These are phyloP conservation scores for Citrus glauca DNA, from an alignment of 345 rosid species.

Conservation along the genomic window DNA sequence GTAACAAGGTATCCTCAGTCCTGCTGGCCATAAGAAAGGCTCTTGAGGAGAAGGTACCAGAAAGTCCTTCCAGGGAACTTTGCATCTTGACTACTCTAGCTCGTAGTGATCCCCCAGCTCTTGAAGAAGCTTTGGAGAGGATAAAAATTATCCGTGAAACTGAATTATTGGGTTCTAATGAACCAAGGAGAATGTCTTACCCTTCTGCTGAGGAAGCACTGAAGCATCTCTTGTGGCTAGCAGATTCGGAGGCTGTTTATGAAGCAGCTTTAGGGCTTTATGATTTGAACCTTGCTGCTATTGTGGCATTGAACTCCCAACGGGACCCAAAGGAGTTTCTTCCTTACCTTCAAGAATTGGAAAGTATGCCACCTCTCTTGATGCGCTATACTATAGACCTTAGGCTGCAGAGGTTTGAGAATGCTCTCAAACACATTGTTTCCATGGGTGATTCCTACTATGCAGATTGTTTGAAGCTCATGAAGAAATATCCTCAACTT, in stretches of 20 bases:
- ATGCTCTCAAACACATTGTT: slow-evolving; percentile 81
- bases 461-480: slow-evolving; percentile 67
- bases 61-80: slow-evolving; percentile 88
- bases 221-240: slow-evolving; percentile 93
- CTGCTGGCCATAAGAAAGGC: slow-evolving; percentile 78
- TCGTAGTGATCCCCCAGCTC: slow-evolving; percentile 86
- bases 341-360: slow-evolving; percentile 88
- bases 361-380: slow-evolving; percentile 55
- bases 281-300: slow-evolving; percentile 95
- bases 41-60: slow-evolving; percentile 71
- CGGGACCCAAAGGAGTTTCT: slow-evolving; percentile 97
- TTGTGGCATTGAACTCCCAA: slow-evolving; percentile 94
- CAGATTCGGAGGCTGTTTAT: slow-evolving; percentile 88
- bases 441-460: slow-evolving; percentile 72
- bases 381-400: slow-evolving; percentile 88
- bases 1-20: slow-evolving; percentile 72
- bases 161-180: slow-evolving; percentile 66
- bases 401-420: slow-evolving; percentile 69
- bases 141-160: slow-evolving; percentile 79
- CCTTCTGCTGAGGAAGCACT: slow-evolving; percentile 96
- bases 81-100: slow-evolving; percentile 95
- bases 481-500: slow-evolving; percentile 76
- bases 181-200: slow-evolving; percentile 43
- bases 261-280: slow-evolving; percentile 96
- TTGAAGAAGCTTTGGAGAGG: slow-evolving; percentile 84